A percentile compares a stretch with the other conserved stretches of the same genome.
Conservation (phyloP, 768 basidiomycete species). For the Serendipita sp. region DNA sequence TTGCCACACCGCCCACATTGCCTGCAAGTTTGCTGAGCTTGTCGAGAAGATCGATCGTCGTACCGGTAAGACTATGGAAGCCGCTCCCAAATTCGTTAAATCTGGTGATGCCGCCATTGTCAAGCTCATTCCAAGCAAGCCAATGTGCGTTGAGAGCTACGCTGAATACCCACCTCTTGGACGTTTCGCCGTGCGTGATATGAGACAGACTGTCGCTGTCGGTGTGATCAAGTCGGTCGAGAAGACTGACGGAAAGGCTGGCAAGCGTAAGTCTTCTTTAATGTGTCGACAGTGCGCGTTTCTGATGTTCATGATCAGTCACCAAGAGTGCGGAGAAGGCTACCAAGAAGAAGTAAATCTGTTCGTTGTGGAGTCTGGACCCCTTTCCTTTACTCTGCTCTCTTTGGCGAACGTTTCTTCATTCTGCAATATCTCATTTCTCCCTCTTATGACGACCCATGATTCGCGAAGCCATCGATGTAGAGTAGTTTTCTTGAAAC, state of each 20-base stretch:
- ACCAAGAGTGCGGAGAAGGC: slow-evolving; percentile 96
- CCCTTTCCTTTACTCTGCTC: slow-evolving; percentile 3
- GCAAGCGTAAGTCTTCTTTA: slow-evolving; percentile 47
- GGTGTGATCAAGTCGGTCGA: slow-evolving; percentile 98
- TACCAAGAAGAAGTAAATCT: slow-evolving; percentile 18
- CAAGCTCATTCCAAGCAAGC: slow-evolving; percentile 92
- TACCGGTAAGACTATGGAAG: slow-evolving; percentile 84
- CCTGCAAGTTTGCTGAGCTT: slow-evolving; percentile 97
- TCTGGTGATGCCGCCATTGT: slow-evolving; percentile 98
- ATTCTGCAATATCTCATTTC: neutral
- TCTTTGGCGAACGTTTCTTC: slow-evolving; percentile 7
- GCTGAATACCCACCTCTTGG: slow-evolving; percentile 97
- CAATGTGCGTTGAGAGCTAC: slow-evolving; percentile 89
- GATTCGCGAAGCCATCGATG: neutral
- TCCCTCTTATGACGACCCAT: neutral
- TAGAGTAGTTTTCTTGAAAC: slow-evolving; percentile 7
- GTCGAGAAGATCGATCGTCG: slow-evolving; percentile 99
- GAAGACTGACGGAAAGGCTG: slow-evolving; percentile 76
- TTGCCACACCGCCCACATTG: slow-evolving; percentile 99
- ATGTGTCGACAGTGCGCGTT: neutral
- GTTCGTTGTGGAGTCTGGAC: neutral
- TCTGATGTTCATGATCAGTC: slow-evolving; percentile 28
- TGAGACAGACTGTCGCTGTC: slow-evolving; percentile 98
- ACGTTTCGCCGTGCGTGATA: slow-evolving; percentile 99
- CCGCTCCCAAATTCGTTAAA: slow-evolving; percentile 92